Conservation (phyloP, 1,139 yeast species). For the Candida tropicalis region DNA sequence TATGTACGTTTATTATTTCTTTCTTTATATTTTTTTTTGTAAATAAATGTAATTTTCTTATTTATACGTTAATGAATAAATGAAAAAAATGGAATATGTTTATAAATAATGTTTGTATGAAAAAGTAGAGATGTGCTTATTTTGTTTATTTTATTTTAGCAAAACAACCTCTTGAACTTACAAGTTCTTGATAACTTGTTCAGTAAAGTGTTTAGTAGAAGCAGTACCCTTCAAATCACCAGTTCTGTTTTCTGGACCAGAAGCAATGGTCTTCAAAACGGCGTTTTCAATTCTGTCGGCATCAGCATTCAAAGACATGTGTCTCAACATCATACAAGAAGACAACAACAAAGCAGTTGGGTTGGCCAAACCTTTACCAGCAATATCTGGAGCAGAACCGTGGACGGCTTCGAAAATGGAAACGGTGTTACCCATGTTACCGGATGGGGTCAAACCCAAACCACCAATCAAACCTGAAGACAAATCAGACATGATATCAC, state of each 20-base stretch:
- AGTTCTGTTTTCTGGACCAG: slow-evolving; percentile 91
- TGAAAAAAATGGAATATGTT: not conserved
- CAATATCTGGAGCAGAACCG: slow-evolving; percentile 98
- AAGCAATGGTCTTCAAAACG: slow-evolving; percentile 89
- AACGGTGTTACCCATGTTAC: slow-evolving; percentile 98
- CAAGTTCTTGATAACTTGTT: slow-evolving; percentile 56
- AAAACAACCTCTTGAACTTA: no score
- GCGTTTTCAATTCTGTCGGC: slow-evolving; percentile 89
- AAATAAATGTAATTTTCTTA: no score
- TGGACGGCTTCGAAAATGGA: slow-evolving; percentile 99
- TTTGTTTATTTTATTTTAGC: not conserved
- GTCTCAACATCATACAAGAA: slow-evolving; percentile 98
- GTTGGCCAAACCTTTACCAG: slow-evolving; percentile 97
- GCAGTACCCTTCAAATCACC: slow-evolving; percentile 96
- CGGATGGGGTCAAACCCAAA: slow-evolving; percentile 97
- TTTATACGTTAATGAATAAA: no score
- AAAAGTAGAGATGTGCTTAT: not conserved
- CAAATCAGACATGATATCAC: slow-evolving; percentile 97
- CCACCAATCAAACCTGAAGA: slow-evolving; percentile 98
- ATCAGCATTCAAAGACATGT: slow-evolving; percentile 82
- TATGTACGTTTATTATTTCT: slow-evolving; percentile 5
- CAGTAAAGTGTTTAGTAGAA: slow-evolving; percentile 83
- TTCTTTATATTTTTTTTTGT: not conserved
- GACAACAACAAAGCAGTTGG: slow-evolving; percentile 96
- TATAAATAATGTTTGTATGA: slow-evolving; percentile 1